Evolutionary conservation across 176 grass and related monocot genomes (phyloP), one percentile per base, ranked within the genome.

Genomic region (Ensete glaucum): DNA sequence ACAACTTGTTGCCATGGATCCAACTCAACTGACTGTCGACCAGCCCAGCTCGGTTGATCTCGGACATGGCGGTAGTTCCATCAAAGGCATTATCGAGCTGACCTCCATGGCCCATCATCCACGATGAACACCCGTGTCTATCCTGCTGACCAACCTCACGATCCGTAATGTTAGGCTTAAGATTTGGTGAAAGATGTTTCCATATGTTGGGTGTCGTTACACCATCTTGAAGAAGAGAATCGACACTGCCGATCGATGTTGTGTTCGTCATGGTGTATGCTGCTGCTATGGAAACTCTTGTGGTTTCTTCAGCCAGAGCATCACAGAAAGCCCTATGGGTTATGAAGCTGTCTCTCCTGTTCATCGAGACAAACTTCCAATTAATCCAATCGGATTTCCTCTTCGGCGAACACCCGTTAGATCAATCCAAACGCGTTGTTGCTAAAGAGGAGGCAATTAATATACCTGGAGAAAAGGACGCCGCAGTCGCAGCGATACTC

Each of bases 401-500:
- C 34, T 0, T 43, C 34, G 34, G 34, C 34, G 34, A 43, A 43
- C 34, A 6, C 4, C 34, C 34, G 0, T 43, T 43, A 43, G 34
- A 43, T 43, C 34, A 43, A 43, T 43, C 34, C 34, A 43, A 43
- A 43, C 34, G 34, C 34, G 34, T 43, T 6, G 34, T 43, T 6
- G 34, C 34, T 6, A 43, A 43, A 43, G 34, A 43, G 34, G 4
- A 4, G 34, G 34, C 34, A 43, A 43, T 6, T 43, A 43, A 64
- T 17, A 55, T 12, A 87, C 91, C 91, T 81, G 3, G 90, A 90
- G 82, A 97, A 97, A 59, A 97, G 69, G 10, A 84, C 86, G 71
- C 93, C 93, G 72, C 93, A 97, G 83, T 97, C 93, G 26, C 93
- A 97, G 50, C 90, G 74, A 72, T 97, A 97, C 85, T 97, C 93